Base-by-base conservation (phyloP, 1,139 yeast species). In the Pneumocystis sp. region DNA sequence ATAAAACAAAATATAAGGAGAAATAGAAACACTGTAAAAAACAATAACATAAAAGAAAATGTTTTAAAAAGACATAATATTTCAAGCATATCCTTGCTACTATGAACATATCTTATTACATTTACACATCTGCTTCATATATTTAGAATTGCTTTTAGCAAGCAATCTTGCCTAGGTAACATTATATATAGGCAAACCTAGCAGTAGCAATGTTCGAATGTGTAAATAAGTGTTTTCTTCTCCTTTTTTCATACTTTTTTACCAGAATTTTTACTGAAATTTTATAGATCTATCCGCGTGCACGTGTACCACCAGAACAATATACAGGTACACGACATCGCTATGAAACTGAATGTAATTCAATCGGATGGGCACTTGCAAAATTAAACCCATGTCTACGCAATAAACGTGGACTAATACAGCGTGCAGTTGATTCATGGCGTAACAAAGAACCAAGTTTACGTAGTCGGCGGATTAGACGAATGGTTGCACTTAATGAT, bases 401-500 rank as follows among this genome's bases (percentile, higher is more conserved):
- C 35, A 72, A 72, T 62, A 77, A 77, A 62, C 74, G 81, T 44
- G 83, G 83, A 0, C 70, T 80, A 34, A 76, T 79, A 21, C 83
- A 80, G 69, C 74, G 82, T 56, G 82, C 83, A 0, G 83, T 80
- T 21, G 83, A 80, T 66, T 74, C 78, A 37, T 80, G 81, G 81
- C 73, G 83, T 68, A 76, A 80, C 68, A 72, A 73, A 2, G 80
- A 80, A 65, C 75, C 76, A n/a, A 70, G 75, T 4, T 70, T 75
- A 62, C 72, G 81, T 62, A 77, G 81, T n/a, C 73, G 81, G 19
- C 70, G 81, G 45, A 79, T 78, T 19, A 70, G 78, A 3, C 59
- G 66, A 37, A 63, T 67, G 57, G 57, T 25, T 10, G 57, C 57
- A 25, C 21, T 50, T n/a, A 50, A 50, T 25, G 31, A 50, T 25